Conservation (phyloP, 1,139 yeast species). For the Yamadazyma sp. region DNA sequence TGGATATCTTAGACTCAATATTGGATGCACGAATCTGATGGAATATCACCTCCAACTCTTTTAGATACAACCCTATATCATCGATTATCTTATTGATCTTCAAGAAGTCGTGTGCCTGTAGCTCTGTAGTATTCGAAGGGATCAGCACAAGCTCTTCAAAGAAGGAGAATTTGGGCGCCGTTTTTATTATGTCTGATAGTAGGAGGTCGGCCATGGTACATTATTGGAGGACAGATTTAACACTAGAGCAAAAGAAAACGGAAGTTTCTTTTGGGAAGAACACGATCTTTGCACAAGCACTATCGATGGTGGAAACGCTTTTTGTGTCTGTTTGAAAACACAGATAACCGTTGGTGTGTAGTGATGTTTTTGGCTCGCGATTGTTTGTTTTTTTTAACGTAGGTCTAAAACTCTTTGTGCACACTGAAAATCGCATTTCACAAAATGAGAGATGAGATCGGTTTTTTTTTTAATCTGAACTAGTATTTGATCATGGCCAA, state of each 20-base stretch:
- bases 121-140: slow-evolving; percentile 16
- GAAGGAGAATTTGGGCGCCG: slow-evolving; percentile 30
- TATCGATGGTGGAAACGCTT: too few relatives aligned
- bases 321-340: background rate
- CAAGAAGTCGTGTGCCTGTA: slow-evolving; percentile 33
- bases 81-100: slow-evolving; percentile 31
- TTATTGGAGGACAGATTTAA: background rate
- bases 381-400: slow-evolving; percentile 6
- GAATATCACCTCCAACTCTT: slow-evolving; percentile 20
- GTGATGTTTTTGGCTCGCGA: background rate
- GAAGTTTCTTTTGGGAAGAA: too few relatives aligned
- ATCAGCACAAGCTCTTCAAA: slow-evolving; percentile 31
- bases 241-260: too few relatives aligned
- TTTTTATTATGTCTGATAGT: slow-evolving; percentile 13
- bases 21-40: slow-evolving; percentile 12
- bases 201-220: slow-evolving; percentile 5
- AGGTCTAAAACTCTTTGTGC: slow-evolving; percentile 1
- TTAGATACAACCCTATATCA: slow-evolving; percentile 31
- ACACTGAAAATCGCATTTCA: background rate
- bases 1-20: slow-evolving; percentile 14
- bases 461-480: background rate
- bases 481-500: slow-evolving; percentile 43
- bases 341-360: too few relatives aligned
- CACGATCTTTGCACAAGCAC: too few relatives aligned
- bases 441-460: slow-evolving; percentile 1